Conservation (phyloP, 192 early-diverging fungal species). For the Backusella tuberculispora region DNA sequence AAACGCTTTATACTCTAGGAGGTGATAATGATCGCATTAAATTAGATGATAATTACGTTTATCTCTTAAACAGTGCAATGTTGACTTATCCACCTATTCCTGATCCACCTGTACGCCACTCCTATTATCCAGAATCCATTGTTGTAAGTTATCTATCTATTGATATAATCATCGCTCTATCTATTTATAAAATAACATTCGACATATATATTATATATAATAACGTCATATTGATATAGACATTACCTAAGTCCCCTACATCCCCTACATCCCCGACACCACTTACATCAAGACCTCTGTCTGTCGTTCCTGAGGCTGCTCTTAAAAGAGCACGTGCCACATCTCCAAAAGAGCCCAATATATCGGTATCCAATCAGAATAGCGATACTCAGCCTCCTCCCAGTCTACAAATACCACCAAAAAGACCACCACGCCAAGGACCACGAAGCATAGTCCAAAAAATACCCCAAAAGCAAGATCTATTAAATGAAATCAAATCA, state of each 20-base stretch:
- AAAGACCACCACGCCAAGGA: conserved; percentile 6
- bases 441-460: neutral
- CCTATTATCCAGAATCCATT: neutral
- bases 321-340: conserved; percentile 21
- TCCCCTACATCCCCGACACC: no score
- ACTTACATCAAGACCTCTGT: conserved; percentile 1
- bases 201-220: neutral
- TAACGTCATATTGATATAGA: neutral
- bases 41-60: conserved; percentile 19
- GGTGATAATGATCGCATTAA: conserved; percentile 45
- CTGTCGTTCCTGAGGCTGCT: conserved; percentile 32
- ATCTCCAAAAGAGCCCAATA: conserved; percentile 18
- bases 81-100: conserved; percentile 45
- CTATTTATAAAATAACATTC: neutral
- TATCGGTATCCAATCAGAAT: neutral
- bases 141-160: neutral
- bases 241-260: neutral
- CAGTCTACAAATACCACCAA: neutral
- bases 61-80: conserved; percentile 54
- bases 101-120: neutral
- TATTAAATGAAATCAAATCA: conserved; percentile 32
- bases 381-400: neutral
- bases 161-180: no score
- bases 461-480: neutral
- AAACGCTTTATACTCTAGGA: conserved; percentile 57